Evolutionary conservation across 192 early-diverging fungal species (phyloP).

Genomic region (Linnemannia hyalina): DNA sequence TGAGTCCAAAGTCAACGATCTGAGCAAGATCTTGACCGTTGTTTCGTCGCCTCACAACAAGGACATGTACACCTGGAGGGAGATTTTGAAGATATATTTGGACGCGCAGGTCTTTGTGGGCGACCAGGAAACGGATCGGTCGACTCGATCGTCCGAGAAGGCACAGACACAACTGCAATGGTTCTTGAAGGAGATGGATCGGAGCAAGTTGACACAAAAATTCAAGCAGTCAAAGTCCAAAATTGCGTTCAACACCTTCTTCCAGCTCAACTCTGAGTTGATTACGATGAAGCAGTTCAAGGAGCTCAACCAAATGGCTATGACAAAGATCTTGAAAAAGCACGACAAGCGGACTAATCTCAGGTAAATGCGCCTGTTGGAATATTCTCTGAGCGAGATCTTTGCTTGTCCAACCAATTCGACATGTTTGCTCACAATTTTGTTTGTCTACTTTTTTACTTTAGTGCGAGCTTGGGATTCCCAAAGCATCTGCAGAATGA

Average conservation of each 20-base stretch:
- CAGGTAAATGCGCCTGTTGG: constrained; percentile 29
- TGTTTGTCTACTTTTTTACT: not conserved
- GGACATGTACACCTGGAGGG: constrained; percentile 81
- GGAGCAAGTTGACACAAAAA: constrained; percentile 58
- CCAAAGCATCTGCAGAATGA: constrained; percentile 64
- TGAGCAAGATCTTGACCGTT: constrained; percentile 66
- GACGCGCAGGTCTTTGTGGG: constrained; percentile 79
- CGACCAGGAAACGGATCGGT: constrained; percentile 69
- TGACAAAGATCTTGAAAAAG: constrained; percentile 90
- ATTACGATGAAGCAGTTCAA: constrained; percentile 78
- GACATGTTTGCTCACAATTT: not conserved
- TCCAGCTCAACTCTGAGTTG: constrained; percentile 78
- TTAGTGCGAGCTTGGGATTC: constrained; percentile 66
- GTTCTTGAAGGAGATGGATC: constrained; percentile 67
- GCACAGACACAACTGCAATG: constrained; percentile 70
- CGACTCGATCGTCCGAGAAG: constrained; percentile 62
- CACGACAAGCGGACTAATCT: constrained; percentile 89
- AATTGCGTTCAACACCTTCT: constrained; percentile 64
- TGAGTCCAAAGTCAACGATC: constrained; percentile 63
- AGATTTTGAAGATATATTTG: constrained; percentile 78
- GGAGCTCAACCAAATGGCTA: constrained; percentile 81
- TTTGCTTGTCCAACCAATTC: not conserved
- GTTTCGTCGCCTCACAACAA: constrained; percentile 80
- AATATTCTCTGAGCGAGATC: too few species aligned
- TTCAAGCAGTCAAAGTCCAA: constrained; percentile 37